Evolutionary conservation across 768 basidiomycete species (phyloP), one percentile per base, ranked within the genome.

Genomic region (Boletus bicolor): DNA sequence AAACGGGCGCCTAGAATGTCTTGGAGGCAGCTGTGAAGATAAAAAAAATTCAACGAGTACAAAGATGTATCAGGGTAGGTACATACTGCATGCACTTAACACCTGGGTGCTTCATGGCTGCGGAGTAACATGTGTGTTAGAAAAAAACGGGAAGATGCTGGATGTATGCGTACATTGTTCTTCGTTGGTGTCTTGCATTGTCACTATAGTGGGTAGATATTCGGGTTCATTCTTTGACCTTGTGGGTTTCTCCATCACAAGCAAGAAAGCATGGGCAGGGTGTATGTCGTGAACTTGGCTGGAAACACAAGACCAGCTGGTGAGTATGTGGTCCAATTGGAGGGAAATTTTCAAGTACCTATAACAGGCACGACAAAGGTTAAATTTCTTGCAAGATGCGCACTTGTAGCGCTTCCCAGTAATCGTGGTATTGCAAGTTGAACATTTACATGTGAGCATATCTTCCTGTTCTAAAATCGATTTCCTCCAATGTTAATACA

Each of bases 251-350:
- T 91, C 89, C n/a, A 86, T 86, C 6, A 94, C 82, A 9, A 82
- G 79, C 19, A 95, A 74, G 77, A 96, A 97, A 2, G 89, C 84
- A 65, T 98, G 93, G 0, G 83, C 81, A 1, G 94, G 95, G 64
- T 98, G 94, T 15, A 96, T 82, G 64, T 94, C 91, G 60, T 95
- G 91, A 11, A 94, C 93, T 73, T 91, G 85, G 65, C 93, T 93
- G 58, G 45, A 51, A 53, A 34, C 41, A 26, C 14, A 30, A 21
- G 10, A 45, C 17, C 5, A 11, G 47, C 28, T 3, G n/a, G 37
- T 54, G 10, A 59, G 53, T 35, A 46, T 8, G 46, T 12, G 2
- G 8, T 36, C 34, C 21, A 54, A 47, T 46, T 12, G 6, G 44
- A 21, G 11, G 26, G 46, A 44, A 44, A 58, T 74, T 56, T 48